Evolutionary conservation across 2,329 filamentous ascomycete genomes (phyloP).

Genomic region (Sphaerulina musiva): DNA sequence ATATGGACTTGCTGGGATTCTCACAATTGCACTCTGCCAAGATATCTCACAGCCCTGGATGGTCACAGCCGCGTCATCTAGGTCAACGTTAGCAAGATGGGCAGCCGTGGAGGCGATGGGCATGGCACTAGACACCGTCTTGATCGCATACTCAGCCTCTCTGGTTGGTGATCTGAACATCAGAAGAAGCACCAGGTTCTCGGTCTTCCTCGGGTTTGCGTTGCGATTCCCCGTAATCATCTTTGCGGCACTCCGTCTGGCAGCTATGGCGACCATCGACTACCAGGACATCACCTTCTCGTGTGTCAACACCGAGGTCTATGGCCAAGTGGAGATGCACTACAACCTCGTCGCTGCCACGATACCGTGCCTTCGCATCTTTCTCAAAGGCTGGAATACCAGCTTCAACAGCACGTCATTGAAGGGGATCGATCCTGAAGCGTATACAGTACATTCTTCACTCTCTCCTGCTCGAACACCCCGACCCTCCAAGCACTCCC

Average conservation of each 20-base stretch:
- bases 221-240: constrained; percentile 13
- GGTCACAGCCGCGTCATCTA: neutral
- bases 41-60: constrained; percentile 2
- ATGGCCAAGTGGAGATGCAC: constrained; percentile 21
- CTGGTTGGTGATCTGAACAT: constrained; percentile 19
- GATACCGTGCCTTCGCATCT: constrained; percentile 20
- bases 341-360: constrained; percentile 20
- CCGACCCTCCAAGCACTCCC: neutral
- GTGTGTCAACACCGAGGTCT: constrained; percentile 11
- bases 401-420: constrained; percentile 10
- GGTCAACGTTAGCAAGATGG: constrained; percentile 5
- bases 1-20: constrained; percentile 2
- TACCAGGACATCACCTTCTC: constrained; percentile 14
- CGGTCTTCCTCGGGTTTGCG: constrained; percentile 17
- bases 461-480: neutral
- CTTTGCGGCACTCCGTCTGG: constrained; percentile 13
- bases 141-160: constrained; percentile 6
- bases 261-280: constrained; percentile 5
- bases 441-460: constrained; percentile 8
- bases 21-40: neutral
- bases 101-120: constrained; percentile 6
- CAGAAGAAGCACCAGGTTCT: constrained; percentile 12
- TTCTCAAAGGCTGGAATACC: constrained; percentile 21
- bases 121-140: constrained; percentile 9
- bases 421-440: constrained; percentile 6